Evolutionary conservation across 2,329 filamentous ascomycete species (phyloP), one percentile per base, ranked within the genome.

Genomic region (Nectriaceae sp.): DNA sequence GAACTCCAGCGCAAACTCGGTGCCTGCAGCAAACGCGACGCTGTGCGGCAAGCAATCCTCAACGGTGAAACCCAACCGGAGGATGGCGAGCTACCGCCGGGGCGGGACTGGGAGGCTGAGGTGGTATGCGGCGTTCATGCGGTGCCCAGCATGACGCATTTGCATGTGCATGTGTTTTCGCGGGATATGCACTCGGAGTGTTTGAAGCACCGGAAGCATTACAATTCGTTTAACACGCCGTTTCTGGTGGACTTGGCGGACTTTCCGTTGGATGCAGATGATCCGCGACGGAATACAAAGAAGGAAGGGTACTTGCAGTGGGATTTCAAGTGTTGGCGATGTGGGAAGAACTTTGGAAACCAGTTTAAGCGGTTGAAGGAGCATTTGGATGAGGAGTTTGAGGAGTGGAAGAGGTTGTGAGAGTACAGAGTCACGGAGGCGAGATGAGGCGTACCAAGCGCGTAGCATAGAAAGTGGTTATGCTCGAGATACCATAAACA

Each of bases 101-200:
- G 91, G 0, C 79, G 93, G 20, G 85, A 97, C 70, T 97, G 91
- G 89, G 70, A 75, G 35, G 72, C 74, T 11, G 90, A 94, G 21
- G 78, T 97, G 41, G 80, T 82, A 42, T 80, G 85, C 18, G 94
- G 94, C 13, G 80, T 96, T 6, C 94, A 99, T 71, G 88, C 90
- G 3, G 83, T 87, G 57, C 94, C 94, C 3, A 92, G 87, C 47
- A 97, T 99, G 94, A 86, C 82, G 54, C 90, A 97, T 67, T 66
- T 97, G 46, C 94, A 99, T 70, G 77, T 97, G 4, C 94, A 99
- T 68, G 83, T 97, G 22, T 71, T 97, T 48, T 90, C 88, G 33
- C 76, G 83, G 16, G 94, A 99, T 66, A 87, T 89, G 77, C 78
- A 83, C 60, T 90, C 87, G 31, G 78, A 81, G 11, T 79, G 78